phyloP scores from a whole-genome alignment of 2,329 filamentous ascomycete genomes.

The Arthroderma uncinatum region DNA sequence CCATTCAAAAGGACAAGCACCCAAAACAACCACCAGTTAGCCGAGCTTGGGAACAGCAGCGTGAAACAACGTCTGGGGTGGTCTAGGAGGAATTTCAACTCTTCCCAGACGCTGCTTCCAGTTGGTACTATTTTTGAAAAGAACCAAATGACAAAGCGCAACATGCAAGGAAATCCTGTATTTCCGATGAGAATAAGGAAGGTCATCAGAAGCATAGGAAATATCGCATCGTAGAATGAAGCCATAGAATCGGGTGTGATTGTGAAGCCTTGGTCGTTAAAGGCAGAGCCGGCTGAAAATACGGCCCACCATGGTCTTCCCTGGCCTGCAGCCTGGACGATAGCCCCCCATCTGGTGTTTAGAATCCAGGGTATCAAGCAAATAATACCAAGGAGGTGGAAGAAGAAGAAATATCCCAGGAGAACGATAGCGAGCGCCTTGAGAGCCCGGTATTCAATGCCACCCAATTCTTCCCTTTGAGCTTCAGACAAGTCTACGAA shows the following conservation, averaged over 20 bases:
- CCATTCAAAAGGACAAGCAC: constrained; percentile 73
- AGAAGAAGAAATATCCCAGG: constrained; percentile 68
- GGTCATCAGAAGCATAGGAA: constrained; percentile 63
- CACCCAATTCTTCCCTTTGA: constrained; percentile 86
- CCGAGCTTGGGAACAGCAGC: constrained; percentile 74
- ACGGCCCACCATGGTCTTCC: constrained; percentile 79
- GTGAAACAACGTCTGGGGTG: constrained; percentile 96
- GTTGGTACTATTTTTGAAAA: constrained; percentile 54
- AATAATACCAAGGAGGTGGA: constrained; percentile 64
- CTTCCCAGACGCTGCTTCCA: constrained; percentile 69
- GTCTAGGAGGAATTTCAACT: constrained; percentile 79
- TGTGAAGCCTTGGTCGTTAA: constrained; percentile 91
- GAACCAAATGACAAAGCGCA: constrained; percentile 85
- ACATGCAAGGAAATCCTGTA: constrained; percentile 88
- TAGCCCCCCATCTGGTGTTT: constrained; percentile 49
- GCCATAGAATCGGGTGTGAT: constrained; percentile 89
- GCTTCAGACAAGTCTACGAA: constrained; percentile 82
- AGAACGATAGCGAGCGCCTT: constrained; percentile 75
- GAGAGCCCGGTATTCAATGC: constrained; percentile 88
- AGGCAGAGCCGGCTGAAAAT: constrained; percentile 76
- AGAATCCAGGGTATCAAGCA: constrained; percentile 73
- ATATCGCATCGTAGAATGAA: constrained; percentile 67
- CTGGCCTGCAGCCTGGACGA: constrained; percentile 53
- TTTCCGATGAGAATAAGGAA: constrained; percentile 93
- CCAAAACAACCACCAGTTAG: constrained; percentile 93